Percentiles rank a stretch among this genome's conserved stretches.
phyloP scores from a whole-genome alignment of 2,329 filamentous ascomycete genomes.

The Verticillium nonalfalfae region DNA sequence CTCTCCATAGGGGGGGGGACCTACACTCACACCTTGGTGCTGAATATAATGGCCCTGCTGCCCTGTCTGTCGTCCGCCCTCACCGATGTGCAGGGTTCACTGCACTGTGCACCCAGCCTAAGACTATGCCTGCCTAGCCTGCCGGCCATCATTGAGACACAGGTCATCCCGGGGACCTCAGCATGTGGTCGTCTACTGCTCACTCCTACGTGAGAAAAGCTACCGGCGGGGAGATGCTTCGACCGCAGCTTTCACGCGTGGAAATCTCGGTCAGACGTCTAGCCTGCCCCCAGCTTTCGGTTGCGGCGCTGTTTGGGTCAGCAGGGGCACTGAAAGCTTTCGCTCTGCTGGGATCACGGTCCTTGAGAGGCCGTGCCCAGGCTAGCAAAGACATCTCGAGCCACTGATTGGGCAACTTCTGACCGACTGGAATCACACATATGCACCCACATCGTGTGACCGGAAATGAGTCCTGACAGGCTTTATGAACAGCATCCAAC shows the following conservation, averaged over 20 bases:
- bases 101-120: no score
- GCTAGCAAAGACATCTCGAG: background rate
- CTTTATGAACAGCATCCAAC: background rate
- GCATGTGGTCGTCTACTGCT: background rate
- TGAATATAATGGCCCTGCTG: background rate
- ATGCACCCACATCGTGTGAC: background rate
- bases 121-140: background rate
- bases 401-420: background rate
- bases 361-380: background rate
- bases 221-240: background rate
- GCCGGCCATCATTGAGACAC: background rate
- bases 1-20: background rate
- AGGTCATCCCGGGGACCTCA: background rate
- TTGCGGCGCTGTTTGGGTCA: background rate
- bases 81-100: constrained; percentile 8
- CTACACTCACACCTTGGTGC: background rate
- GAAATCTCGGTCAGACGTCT: background rate
- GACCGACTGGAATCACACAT: background rate
- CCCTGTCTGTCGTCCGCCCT: background rate
- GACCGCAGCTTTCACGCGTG: background rate
- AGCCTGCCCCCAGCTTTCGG: background rate
- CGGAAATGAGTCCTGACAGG: background rate
- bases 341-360: background rate
- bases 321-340: background rate
- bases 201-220: background rate